A percentile compares a stretch with the other conserved stretches of the same genome.
phyloP scores from a whole-genome alignment of 1,284 basidiomycete species.

The Apiotrichum brassicae region DNA sequence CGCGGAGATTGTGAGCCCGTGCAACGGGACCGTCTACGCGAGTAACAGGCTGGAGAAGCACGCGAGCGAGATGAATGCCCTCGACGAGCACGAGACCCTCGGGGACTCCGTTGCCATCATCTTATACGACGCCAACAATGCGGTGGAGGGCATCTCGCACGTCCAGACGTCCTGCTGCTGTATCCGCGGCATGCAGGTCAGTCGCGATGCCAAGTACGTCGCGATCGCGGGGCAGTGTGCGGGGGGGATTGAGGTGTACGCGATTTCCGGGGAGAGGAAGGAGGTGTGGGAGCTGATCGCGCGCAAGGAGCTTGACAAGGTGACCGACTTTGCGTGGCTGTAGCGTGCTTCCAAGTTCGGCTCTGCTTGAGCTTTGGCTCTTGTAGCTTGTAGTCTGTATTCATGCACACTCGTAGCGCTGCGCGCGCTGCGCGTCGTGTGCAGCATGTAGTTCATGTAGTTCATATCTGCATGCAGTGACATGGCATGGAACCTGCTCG shows the following conservation, averaged over 20 bases:
- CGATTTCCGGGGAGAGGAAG: slow-evolving; percentile 23
- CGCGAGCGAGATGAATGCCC: slow-evolving; percentile 22
- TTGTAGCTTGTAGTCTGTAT: no score
- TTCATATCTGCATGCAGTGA: no score
- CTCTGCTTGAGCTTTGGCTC: no score
- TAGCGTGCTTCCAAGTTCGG: no score
- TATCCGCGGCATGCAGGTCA: slow-evolving; percentile 39
- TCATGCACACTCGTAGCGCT: no score
- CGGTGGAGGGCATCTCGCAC: slow-evolving; percentile 24
- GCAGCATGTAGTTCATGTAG: no score
- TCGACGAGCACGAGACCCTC: no score
- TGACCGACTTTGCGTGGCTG: slow-evolving; percentile 40
- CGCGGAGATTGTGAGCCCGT: slow-evolving; percentile 38
- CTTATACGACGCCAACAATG: slow-evolving; percentile 22
- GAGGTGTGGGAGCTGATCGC: slow-evolving; percentile 49
- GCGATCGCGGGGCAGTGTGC: slow-evolving; percentile 40
- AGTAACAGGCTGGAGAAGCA: slow-evolving; percentile 42
- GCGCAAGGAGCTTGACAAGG: slow-evolving; percentile 57
- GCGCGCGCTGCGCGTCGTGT: no score
- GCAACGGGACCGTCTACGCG: slow-evolving; percentile 32
- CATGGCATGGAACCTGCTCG: no score
- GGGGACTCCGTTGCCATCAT: slow-evolving; percentile 43
- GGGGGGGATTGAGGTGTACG: slow-evolving; percentile 39
- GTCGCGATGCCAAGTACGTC: slow-evolving; percentile 38
- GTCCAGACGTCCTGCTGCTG: slow-evolving; percentile 35